Percentiles rank a stretch among this genome's conserved stretches.
These are phyloP conservation scores for Vigna reflexopilosa DNA, from an alignment of 306 rosid species.

Conservation along the genomic window DNA sequence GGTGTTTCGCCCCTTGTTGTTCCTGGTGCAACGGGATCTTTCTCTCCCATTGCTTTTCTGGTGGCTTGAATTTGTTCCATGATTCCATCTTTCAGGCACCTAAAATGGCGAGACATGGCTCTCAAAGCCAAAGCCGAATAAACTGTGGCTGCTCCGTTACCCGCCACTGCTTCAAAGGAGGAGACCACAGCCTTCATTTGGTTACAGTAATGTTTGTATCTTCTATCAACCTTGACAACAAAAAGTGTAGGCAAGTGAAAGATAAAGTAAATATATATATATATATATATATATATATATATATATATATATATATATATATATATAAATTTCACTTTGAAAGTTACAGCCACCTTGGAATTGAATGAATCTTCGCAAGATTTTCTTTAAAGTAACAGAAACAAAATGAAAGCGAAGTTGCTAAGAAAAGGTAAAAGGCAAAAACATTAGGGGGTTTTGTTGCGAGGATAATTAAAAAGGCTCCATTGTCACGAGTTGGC, in stretches of 20 bases:
- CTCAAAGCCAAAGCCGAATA: slow-evolving; percentile 84
- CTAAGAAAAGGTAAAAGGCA: slow-evolving; percentile 29
- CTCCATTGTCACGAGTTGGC: slow-evolving; percentile 41
- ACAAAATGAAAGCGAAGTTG: slow-evolving; percentile 9
- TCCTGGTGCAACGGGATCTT: slow-evolving; percentile 76
- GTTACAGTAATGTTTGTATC: slow-evolving; percentile 85
- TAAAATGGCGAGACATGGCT: slow-evolving; percentile 90
- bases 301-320: too few species aligned
- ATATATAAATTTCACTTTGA: slow-evolving; percentile 13
- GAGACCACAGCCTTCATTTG: slow-evolving; percentile 90
- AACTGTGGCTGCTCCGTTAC: slow-evolving; percentile 74
- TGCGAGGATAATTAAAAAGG: slow-evolving; percentile 25
- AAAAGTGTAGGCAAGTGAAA: background rate
- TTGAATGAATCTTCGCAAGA: background rate
- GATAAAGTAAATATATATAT: slow-evolving; percentile 1
- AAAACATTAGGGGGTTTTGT: background rate
- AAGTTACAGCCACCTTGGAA: slow-evolving; percentile 37
- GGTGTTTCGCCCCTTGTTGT: slow-evolving; percentile 89
- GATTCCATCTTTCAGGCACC: slow-evolving; percentile 82
- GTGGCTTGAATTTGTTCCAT: slow-evolving; percentile 68
- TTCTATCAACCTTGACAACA: slow-evolving; percentile 54
- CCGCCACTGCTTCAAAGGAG: slow-evolving; percentile 82
- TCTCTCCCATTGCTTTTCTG: slow-evolving; percentile 84
- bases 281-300: too few species aligned
- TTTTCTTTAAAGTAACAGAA: background rate